Evolutionary conservation across 345 rosid genomes (phyloP).

Genomic region (Sonneratia caseolaris): DNA sequence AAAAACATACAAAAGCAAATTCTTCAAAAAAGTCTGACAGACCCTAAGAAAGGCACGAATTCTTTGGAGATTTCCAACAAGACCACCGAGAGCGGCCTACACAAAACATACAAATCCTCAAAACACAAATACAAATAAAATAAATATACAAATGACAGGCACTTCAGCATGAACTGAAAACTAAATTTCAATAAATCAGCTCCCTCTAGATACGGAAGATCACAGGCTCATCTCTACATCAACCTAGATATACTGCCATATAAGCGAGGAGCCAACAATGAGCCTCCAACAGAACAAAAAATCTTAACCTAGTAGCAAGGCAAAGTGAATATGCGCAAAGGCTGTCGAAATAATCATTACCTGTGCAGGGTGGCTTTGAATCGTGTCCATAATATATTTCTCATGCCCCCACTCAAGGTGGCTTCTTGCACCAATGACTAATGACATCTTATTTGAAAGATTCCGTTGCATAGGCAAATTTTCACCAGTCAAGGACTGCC

Average conservation of each 20-base stretch:
- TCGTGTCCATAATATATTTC: slow-evolving; percentile 82
- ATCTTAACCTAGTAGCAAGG: no score
- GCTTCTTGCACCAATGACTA: slow-evolving; percentile 79
- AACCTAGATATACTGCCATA: neutral
- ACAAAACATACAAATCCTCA: neutral
- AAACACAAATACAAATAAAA: neutral
- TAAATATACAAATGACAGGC: neutral
- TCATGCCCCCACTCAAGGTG: slow-evolving; percentile 94
- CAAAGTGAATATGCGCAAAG: neutral
- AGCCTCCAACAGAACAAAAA: neutral
- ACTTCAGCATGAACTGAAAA: neutral
- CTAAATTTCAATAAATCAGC: neutral
- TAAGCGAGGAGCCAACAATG: neutral
- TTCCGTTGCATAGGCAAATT: slow-evolving; percentile 38
- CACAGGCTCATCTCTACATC: neutral
- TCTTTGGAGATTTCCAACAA: slow-evolving; percentile 91
- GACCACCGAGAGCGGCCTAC: slow-evolving; percentile 97
- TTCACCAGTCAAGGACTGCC: slow-evolving; percentile 73
- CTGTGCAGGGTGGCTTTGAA: slow-evolving; percentile 93
- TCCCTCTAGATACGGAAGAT: neutral
- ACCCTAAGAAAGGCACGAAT: slow-evolving; percentile 97
- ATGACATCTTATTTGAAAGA: slow-evolving; percentile 67
- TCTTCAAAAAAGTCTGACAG: slow-evolving; percentile 18
- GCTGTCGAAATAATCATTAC: slow-evolving; percentile 20
- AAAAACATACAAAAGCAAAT: neutral